Base-by-base conservation (phyloP, 805 yeast species). In the Candida xiaguanensis region DNA sequence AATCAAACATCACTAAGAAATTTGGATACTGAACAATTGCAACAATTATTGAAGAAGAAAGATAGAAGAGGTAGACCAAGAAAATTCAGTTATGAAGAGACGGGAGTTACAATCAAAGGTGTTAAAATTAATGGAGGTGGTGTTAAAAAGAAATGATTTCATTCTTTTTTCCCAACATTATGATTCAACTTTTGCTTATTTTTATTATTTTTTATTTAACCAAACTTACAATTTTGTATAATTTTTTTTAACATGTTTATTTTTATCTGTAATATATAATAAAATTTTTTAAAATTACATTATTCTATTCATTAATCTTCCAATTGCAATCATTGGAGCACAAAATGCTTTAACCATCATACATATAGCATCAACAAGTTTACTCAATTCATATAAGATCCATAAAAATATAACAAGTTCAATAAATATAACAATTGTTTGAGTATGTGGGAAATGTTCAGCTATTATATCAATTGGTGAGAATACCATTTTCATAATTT, bases 41-140 rank as follows among this genome's bases (percentile, higher is more conserved):
- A 63, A 43, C 58, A 61, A 41, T 53, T 67, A 23, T 49, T 68
- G 19, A 53, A 56, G 38, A 66, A 56, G 50, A 67, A 74, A 50
- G 67, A 71, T 55, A 59, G 65, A 54, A 41, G 77, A 29, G 79
- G 79, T 11, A 58, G 79, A 46, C 78, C 78, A 2, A 58, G 77
- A 46, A 74, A 74, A 48, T 67, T 67, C 39, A 73, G 77, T 1
- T 55, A 65, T n/a, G 75, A 67, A 41, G 67, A 65, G 40, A 64
- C 70, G 6, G 75, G 72, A 1, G 51, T 66, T 6, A 68, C 73
- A 9, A 67, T 68, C 31, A 65, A 61, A 44, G 74, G 74, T 2
- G 59, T 68, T 23, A 51, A 69, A 34, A 67, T 68, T 4, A 65
- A 58, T 37, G 74, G 74, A 5, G 52, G 58, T 23, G 40, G 40